Conservation (phyloP, 768 basidiomycete genomes). For the Cubamyces sp. region DNA sequence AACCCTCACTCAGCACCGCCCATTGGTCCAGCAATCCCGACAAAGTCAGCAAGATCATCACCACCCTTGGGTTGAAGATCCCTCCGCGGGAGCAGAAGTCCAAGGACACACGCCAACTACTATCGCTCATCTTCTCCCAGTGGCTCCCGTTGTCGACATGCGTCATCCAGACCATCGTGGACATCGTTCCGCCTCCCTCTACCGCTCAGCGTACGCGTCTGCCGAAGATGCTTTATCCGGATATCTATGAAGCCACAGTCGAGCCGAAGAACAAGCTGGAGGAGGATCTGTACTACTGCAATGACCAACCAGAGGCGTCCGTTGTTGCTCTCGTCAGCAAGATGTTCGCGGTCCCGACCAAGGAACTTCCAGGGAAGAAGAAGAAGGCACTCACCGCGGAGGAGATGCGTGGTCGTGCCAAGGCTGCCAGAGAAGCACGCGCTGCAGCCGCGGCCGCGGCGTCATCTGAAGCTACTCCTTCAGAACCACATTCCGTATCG, state of each 20-base stretch:
- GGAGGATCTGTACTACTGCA: conserved; percentile 75
- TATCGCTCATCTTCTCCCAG: conserved; percentile 88
- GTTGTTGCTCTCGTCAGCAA: conserved; percentile 93
- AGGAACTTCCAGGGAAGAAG: conserved; percentile 87
- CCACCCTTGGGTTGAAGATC: conserved; percentile 80
- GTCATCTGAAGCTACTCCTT: conserved; percentile 6
- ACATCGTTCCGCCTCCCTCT: conserved; percentile 89
- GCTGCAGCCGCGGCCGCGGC: conserved; percentile 16
- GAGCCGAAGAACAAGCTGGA: conserved; percentile 83
- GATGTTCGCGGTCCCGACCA: conserved; percentile 90
- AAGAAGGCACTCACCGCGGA: conserved; percentile 77
- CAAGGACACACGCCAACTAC: conserved; percentile 84
- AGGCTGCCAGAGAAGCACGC: conserved; percentile 52
- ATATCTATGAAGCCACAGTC: conserved; percentile 60
- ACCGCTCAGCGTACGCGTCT: conserved; percentile 81
- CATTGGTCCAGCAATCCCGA: conserved; percentile 60
- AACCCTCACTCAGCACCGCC: background rate
- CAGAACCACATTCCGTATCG: conserved; percentile 15
- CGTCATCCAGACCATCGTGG: conserved; percentile 89
- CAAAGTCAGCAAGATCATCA: conserved; percentile 86
- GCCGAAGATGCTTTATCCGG: conserved; percentile 91
- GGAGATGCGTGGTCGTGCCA: conserved; percentile 73
- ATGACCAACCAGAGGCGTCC: conserved; percentile 55
- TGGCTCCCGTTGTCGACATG: conserved; percentile 96
- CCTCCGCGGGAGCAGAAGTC: conserved; percentile 87